Evolutionary conservation across 2,329 filamentous ascomycete species (phyloP).

Genomic region (Biscogniauxia sp.): DNA sequence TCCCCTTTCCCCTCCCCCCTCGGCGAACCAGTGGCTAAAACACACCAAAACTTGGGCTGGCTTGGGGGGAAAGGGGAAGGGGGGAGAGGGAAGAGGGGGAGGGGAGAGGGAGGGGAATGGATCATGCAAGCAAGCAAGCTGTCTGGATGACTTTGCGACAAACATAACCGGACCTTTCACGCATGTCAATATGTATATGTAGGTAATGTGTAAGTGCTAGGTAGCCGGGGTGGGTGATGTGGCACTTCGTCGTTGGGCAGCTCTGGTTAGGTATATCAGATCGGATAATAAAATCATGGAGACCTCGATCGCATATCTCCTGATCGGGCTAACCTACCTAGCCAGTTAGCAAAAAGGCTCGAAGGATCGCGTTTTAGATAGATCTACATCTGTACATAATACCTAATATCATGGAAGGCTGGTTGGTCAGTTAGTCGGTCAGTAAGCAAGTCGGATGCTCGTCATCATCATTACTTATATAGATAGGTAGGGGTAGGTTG

Average conservation of each 20-base stretch:
- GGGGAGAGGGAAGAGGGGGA: neutral
- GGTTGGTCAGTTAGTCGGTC: too few species aligned
- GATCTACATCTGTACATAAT: neutral
- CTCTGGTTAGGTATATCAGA: neutral
- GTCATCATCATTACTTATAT: too few species aligned
- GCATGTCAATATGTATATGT: neutral
- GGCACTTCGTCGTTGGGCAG: conserved; percentile 7
- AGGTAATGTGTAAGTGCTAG: neutral
- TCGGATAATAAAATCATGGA: neutral
- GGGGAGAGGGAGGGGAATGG: too few species aligned
- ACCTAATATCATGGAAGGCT: too few species aligned
- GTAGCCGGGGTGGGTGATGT: conserved; percentile 5
- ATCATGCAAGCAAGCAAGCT: neutral
- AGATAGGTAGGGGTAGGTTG: too few species aligned
- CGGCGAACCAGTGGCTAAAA: neutral
- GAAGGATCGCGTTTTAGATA: neutral
- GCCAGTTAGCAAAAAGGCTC: neutral
- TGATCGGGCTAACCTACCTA: too few species aligned
- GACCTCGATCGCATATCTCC: neutral
- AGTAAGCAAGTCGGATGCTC: too few species aligned
- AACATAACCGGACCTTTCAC: too few species aligned
- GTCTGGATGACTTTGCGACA: neutral
- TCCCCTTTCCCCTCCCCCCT: too few species aligned
- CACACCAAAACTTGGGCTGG: neutral
- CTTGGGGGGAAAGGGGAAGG: too few species aligned